phyloP scores from a whole-genome alignment of 495 filamentous ascomycete species.

The Acidiella bohemica region DNA sequence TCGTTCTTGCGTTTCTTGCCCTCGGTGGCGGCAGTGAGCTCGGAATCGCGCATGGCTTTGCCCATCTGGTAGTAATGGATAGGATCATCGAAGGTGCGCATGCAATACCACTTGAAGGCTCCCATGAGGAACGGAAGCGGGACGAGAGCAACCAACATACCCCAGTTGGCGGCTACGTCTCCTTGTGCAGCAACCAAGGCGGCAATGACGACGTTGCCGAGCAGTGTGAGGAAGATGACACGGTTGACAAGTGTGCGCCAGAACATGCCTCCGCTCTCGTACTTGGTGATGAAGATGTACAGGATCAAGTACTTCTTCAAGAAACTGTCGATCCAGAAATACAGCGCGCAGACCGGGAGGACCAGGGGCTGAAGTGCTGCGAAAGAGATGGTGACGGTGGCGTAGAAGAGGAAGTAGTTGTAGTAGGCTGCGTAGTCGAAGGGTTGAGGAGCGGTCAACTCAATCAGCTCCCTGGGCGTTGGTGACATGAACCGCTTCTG shows the following conservation, averaged over 20 bases:
- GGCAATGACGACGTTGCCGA: constrained; percentile 68
- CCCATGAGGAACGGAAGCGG: constrained; percentile 73
- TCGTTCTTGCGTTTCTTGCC: constrained; percentile 44
- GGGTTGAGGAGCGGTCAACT: constrained; percentile 78
- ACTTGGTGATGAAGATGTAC: constrained; percentile 89
- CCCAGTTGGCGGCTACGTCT: constrained; percentile 30
- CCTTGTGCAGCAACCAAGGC: constrained; percentile 36
- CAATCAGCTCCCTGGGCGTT: constrained; percentile 85
- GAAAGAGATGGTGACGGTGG: constrained; percentile 79
- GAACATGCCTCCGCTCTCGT: constrained; percentile 85
- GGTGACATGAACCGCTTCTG: constrained; percentile 69
- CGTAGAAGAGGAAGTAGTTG: constrained; percentile 90
- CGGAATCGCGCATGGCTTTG: constrained; percentile 43
- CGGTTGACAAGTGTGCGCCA: constrained; percentile 90
- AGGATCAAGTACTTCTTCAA: constrained; percentile 91
- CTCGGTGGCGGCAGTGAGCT: constrained; percentile 33
- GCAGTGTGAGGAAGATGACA: constrained; percentile 65
- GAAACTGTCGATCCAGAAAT: constrained; percentile 75
- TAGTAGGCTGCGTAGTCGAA: constrained; percentile 97
- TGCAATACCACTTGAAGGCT: constrained; percentile 78
- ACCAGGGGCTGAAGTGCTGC: constrained; percentile 78
- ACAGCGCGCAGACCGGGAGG: constrained; percentile 78
- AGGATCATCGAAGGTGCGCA: constrained; percentile 57
- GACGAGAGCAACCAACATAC: constrained; percentile 50
- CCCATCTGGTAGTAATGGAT: constrained; percentile 60